Percentiles rank a stretch among this genome's conserved stretches.
Conservation (phyloP, 495 filamentous ascomycete genomes). For the Penicillium macrosclerotiorum region DNA sequence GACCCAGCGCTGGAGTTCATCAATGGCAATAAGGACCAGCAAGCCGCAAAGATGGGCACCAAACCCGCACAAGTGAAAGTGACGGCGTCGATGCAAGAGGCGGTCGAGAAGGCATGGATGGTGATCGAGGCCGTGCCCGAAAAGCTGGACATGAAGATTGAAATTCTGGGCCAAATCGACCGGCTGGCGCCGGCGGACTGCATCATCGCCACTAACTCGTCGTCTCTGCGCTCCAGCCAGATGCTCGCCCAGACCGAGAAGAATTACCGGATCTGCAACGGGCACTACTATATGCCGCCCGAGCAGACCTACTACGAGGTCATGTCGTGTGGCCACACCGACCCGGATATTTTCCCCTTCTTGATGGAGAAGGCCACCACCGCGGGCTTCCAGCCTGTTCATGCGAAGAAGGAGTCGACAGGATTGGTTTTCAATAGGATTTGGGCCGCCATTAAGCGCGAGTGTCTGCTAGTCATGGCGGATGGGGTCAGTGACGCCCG, state of each 20-base stretch:
- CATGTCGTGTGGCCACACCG: conserved; percentile 48
- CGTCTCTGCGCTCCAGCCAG: conserved; percentile 17
- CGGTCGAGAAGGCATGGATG: conserved; percentile 42
- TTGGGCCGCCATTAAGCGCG: conserved; percentile 52
- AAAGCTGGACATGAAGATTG: conserved; percentile 19
- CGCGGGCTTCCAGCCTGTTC: conserved; percentile 42
- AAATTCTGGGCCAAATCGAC: conserved; percentile 14
- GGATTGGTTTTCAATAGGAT: conserved; percentile 53
- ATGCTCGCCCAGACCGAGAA: conserved; percentile 26
- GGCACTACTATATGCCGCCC: conserved; percentile 51
- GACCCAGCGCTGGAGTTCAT: conserved; percentile 31
- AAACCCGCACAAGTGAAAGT: conserved; percentile 21
- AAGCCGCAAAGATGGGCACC: conserved; percentile 30
- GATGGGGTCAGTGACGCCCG: conserved; percentile 42
- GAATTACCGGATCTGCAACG: conserved; percentile 37
- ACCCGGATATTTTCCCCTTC: conserved; percentile 41
- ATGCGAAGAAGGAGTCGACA: conserved; percentile 42
- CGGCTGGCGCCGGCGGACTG: conserved; percentile 15
- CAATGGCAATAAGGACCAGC: conserved; percentile 24
- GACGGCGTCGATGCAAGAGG: conserved; percentile 32
- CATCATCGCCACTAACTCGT: conserved; percentile 22
- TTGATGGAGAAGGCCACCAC: conserved; percentile 34
- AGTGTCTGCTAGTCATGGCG: conserved; percentile 40
- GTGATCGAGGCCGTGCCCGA: conserved; percentile 21
- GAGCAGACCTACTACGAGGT: conserved; percentile 42